A percentile compares a stretch with the other conserved stretches of the same genome.
phyloP scores from a whole-genome alignment of 208 protist species.

The Tritrichomonas foetus region DNA sequence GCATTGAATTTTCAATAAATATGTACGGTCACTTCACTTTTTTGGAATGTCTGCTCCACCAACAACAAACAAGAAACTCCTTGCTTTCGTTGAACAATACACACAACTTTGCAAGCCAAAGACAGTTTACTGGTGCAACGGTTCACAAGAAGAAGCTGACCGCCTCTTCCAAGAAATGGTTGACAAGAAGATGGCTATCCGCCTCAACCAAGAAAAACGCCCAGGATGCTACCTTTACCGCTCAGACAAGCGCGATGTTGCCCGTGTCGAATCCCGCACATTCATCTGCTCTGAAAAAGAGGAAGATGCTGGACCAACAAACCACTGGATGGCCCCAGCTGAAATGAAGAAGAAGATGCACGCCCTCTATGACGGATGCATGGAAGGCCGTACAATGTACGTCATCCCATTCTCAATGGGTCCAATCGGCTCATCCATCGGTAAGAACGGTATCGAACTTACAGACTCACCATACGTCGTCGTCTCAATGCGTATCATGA shows the following conservation, averaged over 20 bases:
- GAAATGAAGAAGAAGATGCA: conserved; percentile 42
- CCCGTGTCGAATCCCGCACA: conserved; percentile 51
- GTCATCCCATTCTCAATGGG: too few relatives aligned
- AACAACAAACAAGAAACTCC: neutral
- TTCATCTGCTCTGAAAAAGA: conserved; percentile 54
- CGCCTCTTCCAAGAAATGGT: conserved; percentile 41
- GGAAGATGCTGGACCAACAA: conserved; percentile 53
- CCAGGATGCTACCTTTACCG: conserved; percentile 54
- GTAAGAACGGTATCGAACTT: neutral
- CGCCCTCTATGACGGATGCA: conserved; percentile 45
- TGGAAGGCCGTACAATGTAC: too few relatives aligned
- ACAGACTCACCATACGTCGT: conserved; percentile 46
- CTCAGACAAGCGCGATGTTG: conserved; percentile 54
- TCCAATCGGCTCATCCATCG: neutral
- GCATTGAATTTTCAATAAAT: too few relatives aligned
- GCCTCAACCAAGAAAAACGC: conserved; percentile 47
- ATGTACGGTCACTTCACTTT: too few relatives aligned
- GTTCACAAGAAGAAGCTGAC: conserved; percentile 45
- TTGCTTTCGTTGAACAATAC: neutral
- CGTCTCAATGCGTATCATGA: conserved; percentile 58
- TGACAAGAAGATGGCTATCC: conserved; percentile 21
- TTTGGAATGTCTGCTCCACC: too few relatives aligned
- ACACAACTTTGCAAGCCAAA: conserved; percentile 28
- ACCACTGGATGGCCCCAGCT: conserved; percentile 51
- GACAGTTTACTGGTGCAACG: conserved; percentile 43